phyloP scores from a whole-genome alignment of 345 rosid species.

The Gossypium anomalum region DNA sequence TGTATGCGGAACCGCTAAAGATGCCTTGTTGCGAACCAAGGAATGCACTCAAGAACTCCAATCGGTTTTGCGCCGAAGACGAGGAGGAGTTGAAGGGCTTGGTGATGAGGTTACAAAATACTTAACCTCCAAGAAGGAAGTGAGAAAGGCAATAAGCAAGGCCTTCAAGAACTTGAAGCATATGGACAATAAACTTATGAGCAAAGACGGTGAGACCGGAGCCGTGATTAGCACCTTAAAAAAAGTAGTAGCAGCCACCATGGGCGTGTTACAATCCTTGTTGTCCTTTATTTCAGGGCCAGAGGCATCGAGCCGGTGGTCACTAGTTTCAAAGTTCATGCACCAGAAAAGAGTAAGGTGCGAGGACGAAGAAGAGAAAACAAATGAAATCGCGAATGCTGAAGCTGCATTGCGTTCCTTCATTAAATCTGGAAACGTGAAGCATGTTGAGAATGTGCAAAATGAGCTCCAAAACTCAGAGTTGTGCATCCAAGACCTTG shows the following conservation, averaged over 20 bases:
- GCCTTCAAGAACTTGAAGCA: constrained; percentile 28
- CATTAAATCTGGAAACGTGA: constrained; percentile 15
- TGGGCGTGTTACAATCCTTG: constrained; percentile 31
- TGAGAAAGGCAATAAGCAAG: constrained; percentile 38
- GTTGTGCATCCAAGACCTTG: constrained; percentile 36
- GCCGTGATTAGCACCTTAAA: constrained; percentile 19
- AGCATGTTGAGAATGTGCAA: constrained; percentile 10
- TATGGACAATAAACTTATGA: constrained; percentile 16
- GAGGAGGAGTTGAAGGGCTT: neutral
- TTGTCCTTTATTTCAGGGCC: constrained; percentile 33
- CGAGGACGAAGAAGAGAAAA: neutral
- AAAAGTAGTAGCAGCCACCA: constrained; percentile 31
- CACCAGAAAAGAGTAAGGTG: constrained; percentile 20
- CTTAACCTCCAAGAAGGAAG: constrained; percentile 36
- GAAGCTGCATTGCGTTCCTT: constrained; percentile 24
- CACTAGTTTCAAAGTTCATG: constrained; percentile 35
- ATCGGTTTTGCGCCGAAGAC: constrained; percentile 20
- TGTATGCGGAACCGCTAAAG: constrained; percentile 21
- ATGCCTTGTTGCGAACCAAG: constrained; percentile 17
- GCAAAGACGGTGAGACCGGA: constrained; percentile 12
- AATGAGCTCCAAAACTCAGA: constrained; percentile 31
- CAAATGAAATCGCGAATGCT: constrained; percentile 22
- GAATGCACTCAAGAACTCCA: constrained; percentile 15
- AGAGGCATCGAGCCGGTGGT: constrained; percentile 26
- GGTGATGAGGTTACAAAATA: constrained; percentile 27